Base-by-base conservation (phyloP, 2,329 filamentous ascomycete species). In the Nothophaeocryptopus gaeumannii region DNA sequence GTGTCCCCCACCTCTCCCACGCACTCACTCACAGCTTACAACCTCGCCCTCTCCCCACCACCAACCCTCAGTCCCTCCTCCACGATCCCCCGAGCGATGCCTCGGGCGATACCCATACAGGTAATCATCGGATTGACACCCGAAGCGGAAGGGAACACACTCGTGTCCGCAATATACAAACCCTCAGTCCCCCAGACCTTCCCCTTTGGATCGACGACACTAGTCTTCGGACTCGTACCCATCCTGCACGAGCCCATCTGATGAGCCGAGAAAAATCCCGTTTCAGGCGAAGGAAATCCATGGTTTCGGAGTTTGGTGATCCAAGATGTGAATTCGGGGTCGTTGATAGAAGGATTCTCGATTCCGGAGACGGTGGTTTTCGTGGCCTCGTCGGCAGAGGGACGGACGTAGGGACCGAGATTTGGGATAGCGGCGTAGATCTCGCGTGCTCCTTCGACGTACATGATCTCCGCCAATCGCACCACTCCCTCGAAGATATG, bases 41-140 rank as follows among this genome's bases (percentile, higher is more conserved):
- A 37, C 39, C 38, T 48, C n/a, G 45, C 38, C 5, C 42, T 48
- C 12, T 42, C 45, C 10, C 45, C 45, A 15, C 38, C 37, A 13
- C 30, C 45, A 14, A 33, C 45, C 5, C 32, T 43, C 15, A 47
- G 45, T 12, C 40, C 40, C 29, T 49, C 51, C 26, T 57, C 47
- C n/a, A 69, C 73, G 38, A 86, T 66, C 0, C 78, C 76, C 60
- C 78, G 72, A 2, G 81, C 81, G 54, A 88, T 84, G 70, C 79
- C 80, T 63, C 87, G 81, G 41, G 82, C 76, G 60, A 87, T 78
- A 1, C 81, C 81, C 87, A 91, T 89, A 50, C 75, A 78, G 10
- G 86, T 89, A 37, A 90, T 74, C 88, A 92, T 91, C 10, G 88
- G 88, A 66, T 91, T 91, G 29, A 90, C 86, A 1, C 88, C 88